Evolutionary conservation across 306 rosid species (phyloP), one percentile per base, ranked within the genome.

Genomic region (Mimosa pudica): DNA sequence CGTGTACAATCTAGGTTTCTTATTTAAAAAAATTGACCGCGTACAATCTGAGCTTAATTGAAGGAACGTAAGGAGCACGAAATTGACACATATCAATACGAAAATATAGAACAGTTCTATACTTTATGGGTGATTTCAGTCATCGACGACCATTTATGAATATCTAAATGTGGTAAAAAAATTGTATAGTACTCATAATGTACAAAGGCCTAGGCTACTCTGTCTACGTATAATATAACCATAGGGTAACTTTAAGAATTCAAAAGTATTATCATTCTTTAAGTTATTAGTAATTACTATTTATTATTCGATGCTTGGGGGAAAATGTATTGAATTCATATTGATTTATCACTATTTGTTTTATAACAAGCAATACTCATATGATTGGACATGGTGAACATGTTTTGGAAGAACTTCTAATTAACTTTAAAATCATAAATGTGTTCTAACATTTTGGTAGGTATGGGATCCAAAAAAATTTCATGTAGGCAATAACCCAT

Each of bases 11-110:
- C 2, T 2, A 38, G 42, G 42, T 52, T 11, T 4, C 14, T 52
- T 16, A 0, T n/a, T n/a, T 54, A 16, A 5, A 5, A 14, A 16
- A 13, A 0, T 55, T 55, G 47, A 14, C 33, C 44, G 12, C 10
- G 54, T 44, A 69, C 52, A 4, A 44, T 6, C 9, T 55, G 42
- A n/a, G 58, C 20, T 7, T 10, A n/a, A 48, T 71, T 48, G 44
- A 71, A 71, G 75, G 61, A 71, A 71, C 76, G 76, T 71, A 71
- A 71, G 32, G 57, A 16, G n/a, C 63, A 71, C 63, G 76, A 14
- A 71, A 71, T 13, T 49, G 13, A 5, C 12, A 24, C 74, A 14
- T 71, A 0, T 30, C 42, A 51, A 55, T 5, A 46, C 7, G 14
- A 13, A 8, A 49, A 70, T 12, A 70, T 32, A 12, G 4, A 62